Conservation (phyloP, 2,329 filamentous ascomycete genomes). For the Iodosphaeria phyllophila region DNA sequence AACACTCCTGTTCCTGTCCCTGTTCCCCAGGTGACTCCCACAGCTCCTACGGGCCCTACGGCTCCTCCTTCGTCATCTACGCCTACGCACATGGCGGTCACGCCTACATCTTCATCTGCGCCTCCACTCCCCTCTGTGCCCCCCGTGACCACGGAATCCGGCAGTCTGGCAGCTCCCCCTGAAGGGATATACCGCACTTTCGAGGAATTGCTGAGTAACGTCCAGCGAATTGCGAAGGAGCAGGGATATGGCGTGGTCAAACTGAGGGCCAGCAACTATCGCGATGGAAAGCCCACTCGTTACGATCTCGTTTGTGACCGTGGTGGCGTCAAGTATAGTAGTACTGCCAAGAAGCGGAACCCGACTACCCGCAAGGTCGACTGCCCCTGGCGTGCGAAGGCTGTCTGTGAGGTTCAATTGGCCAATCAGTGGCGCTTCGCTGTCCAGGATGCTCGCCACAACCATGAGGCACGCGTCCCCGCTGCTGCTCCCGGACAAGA, state of each 20-base stretch:
- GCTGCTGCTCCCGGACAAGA: conserved; percentile 35
- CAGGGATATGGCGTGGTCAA: conserved; percentile 45
- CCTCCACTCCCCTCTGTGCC: too few relatives aligned
- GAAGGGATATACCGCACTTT: conserved; percentile 41
- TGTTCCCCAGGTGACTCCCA: too few relatives aligned
- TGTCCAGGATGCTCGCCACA: conserved; percentile 39
- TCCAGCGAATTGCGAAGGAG: conserved; percentile 41
- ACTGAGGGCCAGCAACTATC: conserved; percentile 42
- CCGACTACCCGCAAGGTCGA: conserved; percentile 45
- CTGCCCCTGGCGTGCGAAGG: conserved; percentile 44
- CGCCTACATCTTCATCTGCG: too few relatives aligned
- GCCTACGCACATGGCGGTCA: too few relatives aligned
- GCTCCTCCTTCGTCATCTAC: too few relatives aligned
- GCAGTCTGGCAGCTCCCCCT: conserved; percentile 31
- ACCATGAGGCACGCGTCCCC: conserved; percentile 38
- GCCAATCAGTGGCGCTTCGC: conserved; percentile 46
- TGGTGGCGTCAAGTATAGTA: conserved; percentile 45
- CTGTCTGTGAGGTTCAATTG: conserved; percentile 42
- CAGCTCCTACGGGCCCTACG: too few relatives aligned
- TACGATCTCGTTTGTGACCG: conserved; percentile 46
- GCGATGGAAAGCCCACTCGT: conserved; percentile 40
- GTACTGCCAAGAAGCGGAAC: conserved; percentile 45
- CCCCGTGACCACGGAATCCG: conserved; percentile 8
- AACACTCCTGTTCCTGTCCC: too few relatives aligned
- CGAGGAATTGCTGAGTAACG: conserved; percentile 36